Percentiles rank a stretch among this genome's conserved stretches.
phyloP scores from a whole-genome alignment of 768 basidiomycete genomes.

The Termitomyces bulborhizus region DNA sequence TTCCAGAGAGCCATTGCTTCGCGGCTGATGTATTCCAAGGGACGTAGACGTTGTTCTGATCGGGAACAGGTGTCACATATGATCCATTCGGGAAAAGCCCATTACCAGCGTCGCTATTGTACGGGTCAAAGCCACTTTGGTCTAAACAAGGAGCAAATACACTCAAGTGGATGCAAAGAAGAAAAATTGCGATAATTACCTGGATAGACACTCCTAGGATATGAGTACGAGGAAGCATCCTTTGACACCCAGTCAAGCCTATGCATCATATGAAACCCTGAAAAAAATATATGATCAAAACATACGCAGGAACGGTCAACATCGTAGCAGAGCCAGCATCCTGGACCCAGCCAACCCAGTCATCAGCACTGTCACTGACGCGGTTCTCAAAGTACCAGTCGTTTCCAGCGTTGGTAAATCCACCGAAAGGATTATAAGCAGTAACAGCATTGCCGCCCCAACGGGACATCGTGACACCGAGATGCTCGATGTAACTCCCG shows the following conservation, averaged over 20 bases:
- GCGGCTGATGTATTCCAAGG: slow-evolving; percentile 43
- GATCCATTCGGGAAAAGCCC: slow-evolving; percentile 46
- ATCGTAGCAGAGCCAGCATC: slow-evolving; percentile 36
- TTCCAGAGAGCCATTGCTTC: slow-evolving; percentile 35
- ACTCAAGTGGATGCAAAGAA: background rate
- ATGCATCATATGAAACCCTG: background rate
- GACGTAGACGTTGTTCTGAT: slow-evolving; percentile 34
- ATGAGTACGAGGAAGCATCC: slow-evolving; percentile 47
- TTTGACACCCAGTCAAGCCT: slow-evolving; percentile 56
- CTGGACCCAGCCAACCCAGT: slow-evolving; percentile 43
- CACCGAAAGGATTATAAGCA: slow-evolving; percentile 45
- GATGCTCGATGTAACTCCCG: slow-evolving; percentile 37
- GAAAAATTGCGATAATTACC: slow-evolving; percentile 20
- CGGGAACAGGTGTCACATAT: slow-evolving; percentile 30
- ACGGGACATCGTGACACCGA: slow-evolving; percentile 44
- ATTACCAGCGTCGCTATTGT: slow-evolving; percentile 41
- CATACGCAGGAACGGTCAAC: slow-evolving; percentile 47
- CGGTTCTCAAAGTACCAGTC: slow-evolving; percentile 57
- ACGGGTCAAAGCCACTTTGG: slow-evolving; percentile 40
- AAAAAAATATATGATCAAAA: background rate
- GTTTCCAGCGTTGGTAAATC: slow-evolving; percentile 46
- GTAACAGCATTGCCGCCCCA: slow-evolving; percentile 55
- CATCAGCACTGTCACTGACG: slow-evolving; percentile 35
- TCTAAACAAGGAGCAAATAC: slow-evolving; percentile 18
- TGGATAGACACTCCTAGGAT: slow-evolving; percentile 36